phyloP scores from a whole-genome alignment of 805 yeast genomes.

The Suhomyces kilbournensis region DNA sequence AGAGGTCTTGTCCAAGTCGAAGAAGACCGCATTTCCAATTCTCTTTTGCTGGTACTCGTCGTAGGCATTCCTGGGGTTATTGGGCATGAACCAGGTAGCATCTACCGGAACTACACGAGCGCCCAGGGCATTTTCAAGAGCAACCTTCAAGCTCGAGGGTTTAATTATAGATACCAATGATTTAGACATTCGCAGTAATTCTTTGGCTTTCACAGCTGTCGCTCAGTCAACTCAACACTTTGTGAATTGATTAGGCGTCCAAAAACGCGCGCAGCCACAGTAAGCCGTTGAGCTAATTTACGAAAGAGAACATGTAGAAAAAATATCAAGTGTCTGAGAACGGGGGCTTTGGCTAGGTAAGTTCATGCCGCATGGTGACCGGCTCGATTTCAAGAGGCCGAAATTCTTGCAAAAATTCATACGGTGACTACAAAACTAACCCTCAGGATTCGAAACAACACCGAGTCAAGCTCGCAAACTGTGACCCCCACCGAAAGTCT shows the following conservation, averaged over 20 bases:
- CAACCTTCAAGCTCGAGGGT: conserved; percentile 11
- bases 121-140: conserved; percentile 5
- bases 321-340: neutral
- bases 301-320: neutral
- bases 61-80: conserved; percentile 54
- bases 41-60: conserved; percentile 59
- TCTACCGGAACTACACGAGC: conserved; percentile 62
- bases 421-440: too few species aligned
- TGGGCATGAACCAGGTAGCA: conserved; percentile 92
- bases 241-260: neutral
- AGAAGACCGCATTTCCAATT: conserved; percentile 63
- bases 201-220: neutral
- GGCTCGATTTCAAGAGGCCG: neutral
- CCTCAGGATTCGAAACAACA: too few species aligned
- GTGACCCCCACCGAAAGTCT: neutral
- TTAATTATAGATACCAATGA: conserved; percentile 10
- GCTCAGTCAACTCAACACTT: neutral
- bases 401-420: neutral
- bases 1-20: conserved; percentile 72
- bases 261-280: neutral
- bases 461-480: neutral
- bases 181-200: conserved; percentile 3
- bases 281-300: too few species aligned
- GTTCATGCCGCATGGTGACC: neutral
- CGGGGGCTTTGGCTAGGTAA: neutral